Base-by-base conservation (phyloP, 2,329 filamentous ascomycete genomes). In the Rhynchosporium graminicola region DNA sequence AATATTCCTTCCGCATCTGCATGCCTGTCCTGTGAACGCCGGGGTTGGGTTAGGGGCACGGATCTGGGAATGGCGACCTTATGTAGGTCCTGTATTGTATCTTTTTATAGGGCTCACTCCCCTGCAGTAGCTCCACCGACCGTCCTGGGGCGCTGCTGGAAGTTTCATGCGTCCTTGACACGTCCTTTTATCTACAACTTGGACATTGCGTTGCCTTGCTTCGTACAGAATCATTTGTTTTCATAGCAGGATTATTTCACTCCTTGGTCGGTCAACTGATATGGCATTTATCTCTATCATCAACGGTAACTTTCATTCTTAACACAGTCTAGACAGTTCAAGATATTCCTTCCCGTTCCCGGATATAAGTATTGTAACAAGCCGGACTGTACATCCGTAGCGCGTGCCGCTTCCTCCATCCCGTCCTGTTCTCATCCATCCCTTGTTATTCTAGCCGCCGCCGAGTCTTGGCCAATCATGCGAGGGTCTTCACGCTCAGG, bases 381-480 rank as follows among this genome's bases (percentile, higher is more conserved):
- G 20, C 20, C 20, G 20, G 20, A 20, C 20, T 20, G 20, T 43
- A 7, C 2, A 15, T 40, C n/a, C 40, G 40, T 54, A 54, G 51
- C 51, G 10, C 42, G 40, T 61, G n/a, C 50, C 3, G 45, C 43
- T 13, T 28, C 38, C 60, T 36, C 45, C 38, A 48, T 31, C 45
- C 10, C 36, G 28, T 60, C 28, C 40, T 31, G 54, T 26, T 47
- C 3, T 51, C 33, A 46, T 26, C 59, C 31, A 45, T 33, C 33
- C 57, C 42, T n/a, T 43, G 12, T 43, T 43, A 12, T 42, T 38
- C 31, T 26, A 50, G 52, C 31, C 31, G 12, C 46, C 26, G 28
- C 38, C 36, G 43, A 61, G 50, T 61, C 63, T 63, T 61, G 20
- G 20, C 20, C 20, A 20, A 20, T 20, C 20, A 20, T 20, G 20